Evolutionary conservation across 208 protist genomes (phyloP), one percentile per base, ranked within the genome.

Genomic region (Acanthamoeba polyphaga): DNA sequence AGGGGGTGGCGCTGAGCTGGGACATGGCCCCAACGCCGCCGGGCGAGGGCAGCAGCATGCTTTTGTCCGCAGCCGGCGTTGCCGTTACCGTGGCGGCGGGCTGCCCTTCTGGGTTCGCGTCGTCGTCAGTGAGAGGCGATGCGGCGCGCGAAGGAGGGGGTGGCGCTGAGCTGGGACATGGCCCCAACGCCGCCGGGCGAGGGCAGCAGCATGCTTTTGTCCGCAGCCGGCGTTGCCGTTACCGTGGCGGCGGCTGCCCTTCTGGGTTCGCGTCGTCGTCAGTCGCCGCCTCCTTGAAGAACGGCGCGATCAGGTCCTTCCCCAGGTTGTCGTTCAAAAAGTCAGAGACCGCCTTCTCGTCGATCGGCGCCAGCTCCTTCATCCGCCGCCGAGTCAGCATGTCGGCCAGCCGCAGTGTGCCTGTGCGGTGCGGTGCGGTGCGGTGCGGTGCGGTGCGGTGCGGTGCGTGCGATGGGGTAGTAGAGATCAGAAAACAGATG

Each of bases 291-390:
- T 92, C 87, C 62, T 29, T 43, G 60, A 92, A 74, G 34, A 92
- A 92, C 34, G 87, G 87, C 55, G 38, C 19, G 19, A 92, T 92
- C 60, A 76, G 62, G 38, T 92, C 87, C 43, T 74, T 43, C 0
- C 55, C 62, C 24, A 92, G 62, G 34, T 76, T 74, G 34, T 92
- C 62, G 38, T 92, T 68, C 7, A 92, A 19, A 34, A 92, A 92
- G n/a, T 68, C 55, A 27, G 87, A 92, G 24, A 92, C 87, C 3
- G 38, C 32, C 62, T 92, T 92, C 38, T 76, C 64, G 15, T 92
- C 87, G n/a, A 92, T n/a, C 43, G 60, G 87, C 17, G 24, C 32
- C 9, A 92, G 55, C 62, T 92, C 87, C 87, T 58, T 68, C 60
- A 76, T 92, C 43, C 64, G 7, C 4, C 87, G 87, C 15, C 64